phyloP scores from a whole-genome alignment of 169 alveolate species.

The Eimeria falciformis region DNA sequence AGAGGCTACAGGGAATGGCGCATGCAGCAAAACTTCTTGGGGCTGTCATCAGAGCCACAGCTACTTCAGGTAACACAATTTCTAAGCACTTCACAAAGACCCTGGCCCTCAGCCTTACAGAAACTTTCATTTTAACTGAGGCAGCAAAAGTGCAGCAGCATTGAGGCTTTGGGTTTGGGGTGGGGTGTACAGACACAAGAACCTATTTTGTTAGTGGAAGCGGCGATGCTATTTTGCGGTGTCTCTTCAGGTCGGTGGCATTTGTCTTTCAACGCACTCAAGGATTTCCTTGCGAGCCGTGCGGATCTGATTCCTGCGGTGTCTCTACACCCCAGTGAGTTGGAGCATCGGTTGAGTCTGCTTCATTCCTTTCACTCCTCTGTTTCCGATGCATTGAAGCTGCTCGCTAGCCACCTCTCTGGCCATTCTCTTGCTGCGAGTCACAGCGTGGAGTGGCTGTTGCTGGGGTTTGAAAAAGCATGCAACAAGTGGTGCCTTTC shows the following conservation, averaged over 20 bases:
- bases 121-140: no score
- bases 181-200: no score
- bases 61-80: constrained; percentile 43
- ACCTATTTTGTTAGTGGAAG: no score
- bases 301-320: background rate
- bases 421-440: constrained; percentile 19
- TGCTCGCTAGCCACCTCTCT: constrained; percentile 36
- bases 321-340: background rate
- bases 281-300: background rate
- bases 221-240: background rate
- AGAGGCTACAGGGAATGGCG: background rate
- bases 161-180: no score
- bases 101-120: no score
- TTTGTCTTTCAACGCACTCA: background rate
- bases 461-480: background rate
- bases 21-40: constrained; percentile 45
- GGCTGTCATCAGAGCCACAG: background rate
- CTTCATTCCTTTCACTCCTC: constrained; percentile 16
- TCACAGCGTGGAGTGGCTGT: background rate
- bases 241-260: constrained; percentile 42
- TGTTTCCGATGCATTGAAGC: background rate
- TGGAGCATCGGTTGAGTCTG: background rate
- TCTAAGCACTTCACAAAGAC: no score
- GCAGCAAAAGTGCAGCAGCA: no score
- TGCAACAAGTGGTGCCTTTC: background rate